These are phyloP conservation scores for Clavispora asparagi DNA, from an alignment of 805 yeast genomes.

Conservation along the genomic window DNA sequence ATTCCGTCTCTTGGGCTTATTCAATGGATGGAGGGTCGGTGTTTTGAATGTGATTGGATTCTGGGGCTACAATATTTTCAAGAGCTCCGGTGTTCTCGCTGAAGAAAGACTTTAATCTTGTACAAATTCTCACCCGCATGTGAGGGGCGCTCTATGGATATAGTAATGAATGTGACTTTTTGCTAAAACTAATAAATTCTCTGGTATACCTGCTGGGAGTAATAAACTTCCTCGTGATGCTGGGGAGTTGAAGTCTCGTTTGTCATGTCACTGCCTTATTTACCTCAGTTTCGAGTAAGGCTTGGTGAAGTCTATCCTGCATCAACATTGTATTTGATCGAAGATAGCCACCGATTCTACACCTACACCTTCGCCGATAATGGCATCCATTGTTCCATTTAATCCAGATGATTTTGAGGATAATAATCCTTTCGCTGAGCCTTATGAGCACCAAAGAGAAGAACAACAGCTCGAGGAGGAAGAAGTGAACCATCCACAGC, in stretches of 20 bases:
- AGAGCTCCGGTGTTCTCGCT: slow-evolving; percentile 31
- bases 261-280: too few species aligned
- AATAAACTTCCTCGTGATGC: too few species aligned
- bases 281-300: too few species aligned
- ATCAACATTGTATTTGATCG: neutral
- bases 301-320: neutral
- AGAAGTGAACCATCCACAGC: slow-evolving; percentile 12
- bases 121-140: neutral
- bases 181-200: neutral
- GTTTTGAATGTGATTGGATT: slow-evolving; percentile 72
- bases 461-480: neutral
- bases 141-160: neutral
- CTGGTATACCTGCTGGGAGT: too few species aligned
- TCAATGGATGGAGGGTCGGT: slow-evolving; percentile 92
- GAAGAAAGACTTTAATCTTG: slow-evolving; percentile 13
- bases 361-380: slow-evolving; percentile 7
- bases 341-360: neutral
- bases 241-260: too few species aligned
- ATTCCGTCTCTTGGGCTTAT: slow-evolving; percentile 33
- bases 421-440: slow-evolving; percentile 40
- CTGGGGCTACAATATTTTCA: slow-evolving; percentile 68
- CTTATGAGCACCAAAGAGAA: slow-evolving; percentile 13
- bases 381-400: slow-evolving; percentile 43
- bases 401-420: slow-evolving; percentile 43
- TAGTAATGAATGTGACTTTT: neutral